Evolutionary conservation across 305 asterid genomes (phyloP).

Genomic region (Solanum hybrid): DNA sequence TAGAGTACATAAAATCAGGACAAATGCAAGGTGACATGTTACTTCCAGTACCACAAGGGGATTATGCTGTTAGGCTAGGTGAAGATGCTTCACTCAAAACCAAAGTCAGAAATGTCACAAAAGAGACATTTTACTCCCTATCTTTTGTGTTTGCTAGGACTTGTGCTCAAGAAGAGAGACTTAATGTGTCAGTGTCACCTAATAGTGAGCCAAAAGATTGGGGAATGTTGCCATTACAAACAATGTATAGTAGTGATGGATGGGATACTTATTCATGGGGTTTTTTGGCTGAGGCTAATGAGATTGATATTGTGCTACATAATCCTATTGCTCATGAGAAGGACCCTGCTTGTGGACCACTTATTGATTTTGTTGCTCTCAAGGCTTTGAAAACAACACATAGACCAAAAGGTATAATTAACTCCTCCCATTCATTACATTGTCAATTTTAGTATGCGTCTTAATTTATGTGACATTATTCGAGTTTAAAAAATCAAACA

Average conservation of each 20-base stretch:
- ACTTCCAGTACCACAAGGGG: constrained; percentile 17
- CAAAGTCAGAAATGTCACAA: not conserved
- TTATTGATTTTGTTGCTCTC: constrained; percentile 22
- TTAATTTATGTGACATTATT: not conserved
- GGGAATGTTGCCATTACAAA: constrained; percentile 18
- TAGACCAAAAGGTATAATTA: constrained; percentile 4
- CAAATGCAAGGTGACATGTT: constrained; percentile 19
- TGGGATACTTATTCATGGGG: constrained; percentile 20
- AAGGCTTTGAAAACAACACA: constrained; percentile 10
- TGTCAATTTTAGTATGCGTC: not conserved
- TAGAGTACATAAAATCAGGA: constrained; percentile 15
- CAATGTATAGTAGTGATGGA: constrained; percentile 15
- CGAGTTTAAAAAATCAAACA: not conserved
- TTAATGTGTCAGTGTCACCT: constrained; percentile 15
- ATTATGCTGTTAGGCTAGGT: constrained; percentile 16
- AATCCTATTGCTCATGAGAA: constrained; percentile 13
- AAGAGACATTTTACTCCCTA: constrained; percentile 4
- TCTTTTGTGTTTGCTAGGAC: constrained; percentile 15
- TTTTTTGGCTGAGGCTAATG: constrained; percentile 13
- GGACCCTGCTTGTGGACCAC: constrained; percentile 23
- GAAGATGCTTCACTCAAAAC: constrained; percentile 10
- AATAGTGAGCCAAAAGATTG: constrained; percentile 8
- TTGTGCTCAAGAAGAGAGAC: constrained; percentile 16
- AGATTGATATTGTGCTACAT: constrained; percentile 5
- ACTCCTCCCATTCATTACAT: not conserved